These are phyloP conservation scores for Astragalus glycyphyllos DNA, from an alignment of 306 rosid species.

Conservation along the genomic window DNA sequence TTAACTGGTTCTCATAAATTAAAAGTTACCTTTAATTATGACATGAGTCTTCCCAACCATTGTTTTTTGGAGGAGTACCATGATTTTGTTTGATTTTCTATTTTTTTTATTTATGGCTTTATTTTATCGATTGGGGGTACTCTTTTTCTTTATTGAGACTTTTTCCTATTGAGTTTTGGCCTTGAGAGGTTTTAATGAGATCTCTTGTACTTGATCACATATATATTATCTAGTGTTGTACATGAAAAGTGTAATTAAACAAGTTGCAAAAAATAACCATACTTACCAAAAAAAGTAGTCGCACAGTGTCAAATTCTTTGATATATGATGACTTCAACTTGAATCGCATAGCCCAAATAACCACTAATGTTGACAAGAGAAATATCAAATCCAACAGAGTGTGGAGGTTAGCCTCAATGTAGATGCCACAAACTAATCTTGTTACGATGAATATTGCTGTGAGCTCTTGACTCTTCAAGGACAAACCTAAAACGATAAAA, in stretches of 20 bases:
- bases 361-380: constrained; percentile 60
- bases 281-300: constrained; percentile 65
- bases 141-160: too few species aligned
- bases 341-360: constrained; percentile 70
- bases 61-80: too few species aligned
- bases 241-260: background rate
- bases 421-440: constrained; percentile 53
- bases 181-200: too few species aligned
- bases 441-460: constrained; percentile 61
- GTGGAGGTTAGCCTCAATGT: constrained; percentile 54
- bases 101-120: too few species aligned
- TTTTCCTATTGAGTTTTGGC: too few species aligned
- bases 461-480: constrained; percentile 78
- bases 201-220: too few species aligned
- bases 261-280: background rate
- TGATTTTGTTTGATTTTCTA: too few species aligned
- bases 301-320: constrained; percentile 71
- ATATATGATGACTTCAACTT: constrained; percentile 66
- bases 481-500: constrained; percentile 60
- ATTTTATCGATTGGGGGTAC: too few species aligned
- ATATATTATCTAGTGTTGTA: background rate
- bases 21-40: too few species aligned
- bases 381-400: constrained; percentile 54
- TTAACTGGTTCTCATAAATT: too few species aligned
- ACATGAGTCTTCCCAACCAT: too few species aligned